These are phyloP conservation scores for Phytopythium kandeliae DNA, from an alignment of 352 stramenopile species.

Conservation along the genomic window DNA sequence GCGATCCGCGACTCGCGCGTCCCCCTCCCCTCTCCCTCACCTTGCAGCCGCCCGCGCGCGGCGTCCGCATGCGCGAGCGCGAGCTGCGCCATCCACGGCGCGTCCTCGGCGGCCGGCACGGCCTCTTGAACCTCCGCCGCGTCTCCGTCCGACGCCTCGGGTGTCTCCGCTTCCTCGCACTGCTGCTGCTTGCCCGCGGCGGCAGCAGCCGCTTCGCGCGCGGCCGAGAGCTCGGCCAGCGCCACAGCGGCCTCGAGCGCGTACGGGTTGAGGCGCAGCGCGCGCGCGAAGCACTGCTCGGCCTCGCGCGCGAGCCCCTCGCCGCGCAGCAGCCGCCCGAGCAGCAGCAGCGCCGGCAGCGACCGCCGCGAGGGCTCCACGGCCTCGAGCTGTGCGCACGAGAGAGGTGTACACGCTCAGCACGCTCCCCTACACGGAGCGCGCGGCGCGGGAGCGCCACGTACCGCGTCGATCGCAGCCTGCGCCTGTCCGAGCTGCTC, in stretches of 20 bases:
- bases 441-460: neutral
- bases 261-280: constrained; percentile 65
- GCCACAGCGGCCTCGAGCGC: constrained; percentile 74
- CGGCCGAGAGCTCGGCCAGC: constrained; percentile 46
- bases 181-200: neutral
- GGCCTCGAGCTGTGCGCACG: constrained; percentile 42
- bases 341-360: constrained; percentile 56
- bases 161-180: neutral
- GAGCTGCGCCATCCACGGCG: constrained; percentile 53
- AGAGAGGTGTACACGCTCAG: too few species aligned
- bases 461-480: constrained; percentile 60
- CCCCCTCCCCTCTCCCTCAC: constrained; percentile 16
- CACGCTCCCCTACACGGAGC: neutral
- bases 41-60: constrained; percentile 31
- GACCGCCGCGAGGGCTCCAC: constrained; percentile 45
- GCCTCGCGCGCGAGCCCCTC: constrained; percentile 61
- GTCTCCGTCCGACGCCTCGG: constrained; percentile 6
- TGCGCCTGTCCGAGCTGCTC: constrained; percentile 46
- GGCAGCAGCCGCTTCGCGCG: neutral
- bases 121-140: too few species aligned
- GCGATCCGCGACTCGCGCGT: too few species aligned
- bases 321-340: constrained; percentile 55
- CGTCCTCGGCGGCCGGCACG: constrained; percentile 12
- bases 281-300: constrained; percentile 48
- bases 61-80: constrained; percentile 46